Conservation (phyloP, 805 yeast species). For the Suhomyces canberraensis region DNA sequence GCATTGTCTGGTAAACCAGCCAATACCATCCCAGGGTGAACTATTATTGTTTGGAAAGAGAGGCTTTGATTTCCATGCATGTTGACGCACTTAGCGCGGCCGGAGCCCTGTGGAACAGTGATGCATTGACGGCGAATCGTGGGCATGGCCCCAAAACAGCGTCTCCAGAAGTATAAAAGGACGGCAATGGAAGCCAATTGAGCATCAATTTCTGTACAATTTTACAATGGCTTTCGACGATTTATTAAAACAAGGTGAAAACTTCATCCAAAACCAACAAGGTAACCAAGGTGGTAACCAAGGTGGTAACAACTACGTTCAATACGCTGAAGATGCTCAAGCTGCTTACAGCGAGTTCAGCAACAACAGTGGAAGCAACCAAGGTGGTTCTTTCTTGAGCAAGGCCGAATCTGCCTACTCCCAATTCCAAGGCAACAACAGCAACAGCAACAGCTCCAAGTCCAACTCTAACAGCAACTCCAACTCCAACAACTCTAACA, state of each 20-base stretch:
- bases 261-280: not conserved
- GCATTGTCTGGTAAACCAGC: no score
- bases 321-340: constrained; percentile 31
- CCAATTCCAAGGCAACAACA: constrained; percentile 25
- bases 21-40: no score
- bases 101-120: no score
- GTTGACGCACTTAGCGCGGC: no score
- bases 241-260: constrained; percentile 13
- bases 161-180: no score
- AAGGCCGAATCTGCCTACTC: constrained; percentile 36
- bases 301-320: constrained; percentile 22
- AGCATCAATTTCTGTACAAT: no score
- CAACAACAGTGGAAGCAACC: constrained; percentile 18
- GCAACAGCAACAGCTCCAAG: not conserved
- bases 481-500: constrained; percentile 3
- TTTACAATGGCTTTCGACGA: constrained; percentile 31
- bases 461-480: no score
- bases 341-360: constrained; percentile 32
- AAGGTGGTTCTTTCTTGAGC: constrained; percentile 24
- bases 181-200: no score
- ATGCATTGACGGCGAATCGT: no score
- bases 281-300: constrained; percentile 18
- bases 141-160: no score
- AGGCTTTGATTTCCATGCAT: no score
- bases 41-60: no score